A percentile compares a stretch with the other conserved stretches of the same genome.
Conservation (phyloP, 306 rosid species). For the Gastrolobium villosum region DNA sequence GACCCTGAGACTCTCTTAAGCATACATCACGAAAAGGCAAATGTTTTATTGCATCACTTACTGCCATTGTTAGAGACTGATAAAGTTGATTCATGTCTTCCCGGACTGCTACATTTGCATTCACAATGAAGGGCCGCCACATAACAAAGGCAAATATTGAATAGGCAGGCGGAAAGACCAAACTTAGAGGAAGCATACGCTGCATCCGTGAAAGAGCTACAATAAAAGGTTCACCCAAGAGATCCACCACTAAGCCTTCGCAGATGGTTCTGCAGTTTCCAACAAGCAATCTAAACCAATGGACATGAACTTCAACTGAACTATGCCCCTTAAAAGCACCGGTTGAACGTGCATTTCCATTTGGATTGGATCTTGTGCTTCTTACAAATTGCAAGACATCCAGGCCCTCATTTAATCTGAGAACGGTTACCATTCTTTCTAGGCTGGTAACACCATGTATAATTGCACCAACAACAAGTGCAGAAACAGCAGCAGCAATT, state of each 20-base stretch:
- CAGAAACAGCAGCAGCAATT: slow-evolving; percentile 88
- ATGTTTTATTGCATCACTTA: slow-evolving; percentile 81
- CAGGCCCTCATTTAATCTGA: slow-evolving; percentile 87
- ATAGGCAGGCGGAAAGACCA: slow-evolving; percentile 94
- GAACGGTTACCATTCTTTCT: slow-evolving; percentile 87
- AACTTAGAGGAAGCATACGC: slow-evolving; percentile 80
- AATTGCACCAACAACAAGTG: slow-evolving; percentile 82
- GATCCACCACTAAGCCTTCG: slow-evolving; percentile 93
- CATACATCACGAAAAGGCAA: slow-evolving; percentile 94
- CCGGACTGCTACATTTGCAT: slow-evolving; percentile 64
- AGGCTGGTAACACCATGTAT: slow-evolving; percentile 84
- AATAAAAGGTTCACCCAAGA: slow-evolving; percentile 86
- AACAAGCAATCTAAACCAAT: slow-evolving; percentile 94
- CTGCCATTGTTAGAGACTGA: slow-evolving; percentile 72
- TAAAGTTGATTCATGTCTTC: slow-evolving; percentile 80
- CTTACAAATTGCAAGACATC: slow-evolving; percentile 83
- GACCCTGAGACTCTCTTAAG: slow-evolving; percentile 82
- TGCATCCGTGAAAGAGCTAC: slow-evolving; percentile 94
- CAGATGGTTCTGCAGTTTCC: slow-evolving; percentile 89
- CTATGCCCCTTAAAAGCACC: slow-evolving; percentile 72
- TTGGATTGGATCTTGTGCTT: slow-evolving; percentile 80
- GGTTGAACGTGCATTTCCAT: slow-evolving; percentile 82
- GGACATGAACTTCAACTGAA: slow-evolving; percentile 82
- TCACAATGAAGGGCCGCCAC: slow-evolving; percentile 78
- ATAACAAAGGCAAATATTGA: slow-evolving; percentile 81